Evolutionary conservation across 345 rosid species (phyloP).

Genomic region (Pistacia atlantica): DNA sequence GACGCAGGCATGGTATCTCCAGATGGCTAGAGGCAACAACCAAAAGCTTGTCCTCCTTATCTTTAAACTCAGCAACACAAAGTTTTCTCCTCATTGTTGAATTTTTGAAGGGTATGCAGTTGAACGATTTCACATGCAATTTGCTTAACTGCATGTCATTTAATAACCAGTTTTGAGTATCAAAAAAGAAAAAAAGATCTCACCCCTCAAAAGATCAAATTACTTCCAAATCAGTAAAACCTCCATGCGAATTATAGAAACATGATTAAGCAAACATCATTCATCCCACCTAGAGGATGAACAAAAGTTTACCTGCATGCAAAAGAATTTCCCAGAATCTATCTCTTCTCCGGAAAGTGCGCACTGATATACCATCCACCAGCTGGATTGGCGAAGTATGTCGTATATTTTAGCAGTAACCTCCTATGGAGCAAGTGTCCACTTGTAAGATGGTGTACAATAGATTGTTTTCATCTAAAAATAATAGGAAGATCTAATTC

Average conservation of each 20-base stretch:
- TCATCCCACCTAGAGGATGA: too few species aligned
- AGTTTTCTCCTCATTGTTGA: conserved; percentile 90
- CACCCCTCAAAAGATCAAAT: neutral
- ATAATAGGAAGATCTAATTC: neutral
- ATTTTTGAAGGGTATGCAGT: conserved; percentile 58
- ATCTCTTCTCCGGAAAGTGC: conserved; percentile 54
- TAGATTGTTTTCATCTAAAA: neutral
- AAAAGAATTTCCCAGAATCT: conserved; percentile 56
- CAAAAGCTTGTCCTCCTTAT: conserved; percentile 50
- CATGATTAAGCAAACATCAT: neutral
- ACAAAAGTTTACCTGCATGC: conserved; percentile 64
- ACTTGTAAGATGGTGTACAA: conserved; percentile 12
- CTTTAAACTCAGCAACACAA: conserved; percentile 67
- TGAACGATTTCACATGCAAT: conserved; percentile 68
- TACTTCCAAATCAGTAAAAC: neutral
- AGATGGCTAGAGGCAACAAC: conserved; percentile 94
- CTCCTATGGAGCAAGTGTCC: conserved; percentile 54
- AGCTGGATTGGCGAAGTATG: conserved; percentile 56
- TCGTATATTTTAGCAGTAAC: conserved; percentile 71
- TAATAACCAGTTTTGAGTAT: neutral
- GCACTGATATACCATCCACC: conserved; percentile 88
- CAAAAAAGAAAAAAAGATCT: neutral
- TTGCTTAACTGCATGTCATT: conserved; percentile 71
- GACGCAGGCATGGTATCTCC: conserved; percentile 88
- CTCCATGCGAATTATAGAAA: neutral